phyloP scores from a whole-genome alignment of 2,329 filamentous ascomycete species.

The Trichoderma sp. region DNA sequence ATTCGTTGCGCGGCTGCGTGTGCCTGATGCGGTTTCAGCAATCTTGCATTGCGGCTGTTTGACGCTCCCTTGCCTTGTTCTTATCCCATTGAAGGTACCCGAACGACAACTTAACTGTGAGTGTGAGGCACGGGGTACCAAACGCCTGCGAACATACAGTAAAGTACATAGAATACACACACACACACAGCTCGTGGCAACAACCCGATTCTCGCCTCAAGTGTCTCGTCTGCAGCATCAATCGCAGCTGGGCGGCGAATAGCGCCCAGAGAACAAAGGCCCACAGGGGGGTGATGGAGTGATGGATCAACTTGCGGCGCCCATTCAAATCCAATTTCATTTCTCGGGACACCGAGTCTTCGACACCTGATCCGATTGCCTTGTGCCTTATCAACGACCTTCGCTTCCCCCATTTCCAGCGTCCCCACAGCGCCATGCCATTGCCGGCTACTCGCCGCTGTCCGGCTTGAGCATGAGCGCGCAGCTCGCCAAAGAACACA shows the following conservation, averaged over 20 bases:
- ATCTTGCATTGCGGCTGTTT: neutral
- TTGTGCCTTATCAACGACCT: constrained; percentile 11
- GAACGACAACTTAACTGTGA: neutral
- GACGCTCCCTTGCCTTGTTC: neutral
- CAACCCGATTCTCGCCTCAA: neutral
- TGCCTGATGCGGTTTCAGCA: neutral
- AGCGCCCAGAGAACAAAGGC: neutral
- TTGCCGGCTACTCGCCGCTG: constrained; percentile 11
- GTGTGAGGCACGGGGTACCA: neutral
- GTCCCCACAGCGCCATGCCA: constrained; percentile 15
- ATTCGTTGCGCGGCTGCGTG: neutral
- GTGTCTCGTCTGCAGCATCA: constrained; percentile 17
- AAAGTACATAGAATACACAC: neutral
- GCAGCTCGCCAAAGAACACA: neutral
- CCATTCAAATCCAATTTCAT: neutral
- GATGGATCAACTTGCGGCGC: neutral
- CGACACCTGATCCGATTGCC: constrained; percentile 15
- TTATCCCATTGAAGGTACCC: neutral
- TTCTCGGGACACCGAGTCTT: neutral
- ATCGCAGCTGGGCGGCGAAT: constrained; percentile 13
- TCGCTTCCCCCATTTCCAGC: neutral
- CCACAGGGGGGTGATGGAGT: neutral
- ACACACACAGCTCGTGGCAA: neutral
- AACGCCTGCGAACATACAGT: neutral
- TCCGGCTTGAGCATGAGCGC: constrained; percentile 18